These are phyloP conservation scores for Corrigiola litoralis DNA, from an alignment of 179 eudicot genomes.

Conservation along the genomic window DNA sequence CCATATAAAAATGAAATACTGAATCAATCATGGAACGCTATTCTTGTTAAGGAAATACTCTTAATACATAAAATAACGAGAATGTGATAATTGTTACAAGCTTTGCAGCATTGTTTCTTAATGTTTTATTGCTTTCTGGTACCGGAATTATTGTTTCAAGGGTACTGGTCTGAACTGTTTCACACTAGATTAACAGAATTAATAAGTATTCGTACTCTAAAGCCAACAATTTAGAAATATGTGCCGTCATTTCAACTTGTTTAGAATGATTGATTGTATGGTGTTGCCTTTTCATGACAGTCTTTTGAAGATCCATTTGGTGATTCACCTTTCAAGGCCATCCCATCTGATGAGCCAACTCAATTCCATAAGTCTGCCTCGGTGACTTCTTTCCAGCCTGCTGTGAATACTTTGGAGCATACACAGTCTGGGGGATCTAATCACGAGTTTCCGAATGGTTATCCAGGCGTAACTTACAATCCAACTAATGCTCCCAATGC, in stretches of 20 bases:
- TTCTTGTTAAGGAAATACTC: too few species aligned
- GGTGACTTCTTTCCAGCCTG: constrained; percentile 39
- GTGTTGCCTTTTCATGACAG: constrained; percentile 44
- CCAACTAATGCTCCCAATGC: constrained; percentile 18
- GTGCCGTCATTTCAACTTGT: neutral
- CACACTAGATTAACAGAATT: too few species aligned
- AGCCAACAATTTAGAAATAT: too few species aligned
- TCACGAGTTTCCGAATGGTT: constrained; percentile 28
- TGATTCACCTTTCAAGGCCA: constrained; percentile 86
- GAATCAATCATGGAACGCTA: too few species aligned
- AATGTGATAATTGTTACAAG: too few species aligned
- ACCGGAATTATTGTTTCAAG: too few species aligned
- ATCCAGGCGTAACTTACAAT: constrained; percentile 20
- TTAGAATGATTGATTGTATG: neutral
- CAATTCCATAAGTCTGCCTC: constrained; percentile 40
- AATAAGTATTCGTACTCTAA: too few species aligned
- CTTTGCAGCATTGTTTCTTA: too few species aligned
- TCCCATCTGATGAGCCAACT: constrained; percentile 43
- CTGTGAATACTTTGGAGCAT: constrained; percentile 32
- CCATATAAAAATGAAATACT: too few species aligned
- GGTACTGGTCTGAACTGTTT: too few species aligned
- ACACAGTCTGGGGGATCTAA: constrained; percentile 27
- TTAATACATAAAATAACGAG: too few species aligned
- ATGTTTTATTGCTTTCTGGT: too few species aligned
- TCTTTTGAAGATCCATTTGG: constrained; percentile 94